Conservation (phyloP, 495 filamentous ascomycete genomes). For the Penicillium egyptiacum region DNA sequence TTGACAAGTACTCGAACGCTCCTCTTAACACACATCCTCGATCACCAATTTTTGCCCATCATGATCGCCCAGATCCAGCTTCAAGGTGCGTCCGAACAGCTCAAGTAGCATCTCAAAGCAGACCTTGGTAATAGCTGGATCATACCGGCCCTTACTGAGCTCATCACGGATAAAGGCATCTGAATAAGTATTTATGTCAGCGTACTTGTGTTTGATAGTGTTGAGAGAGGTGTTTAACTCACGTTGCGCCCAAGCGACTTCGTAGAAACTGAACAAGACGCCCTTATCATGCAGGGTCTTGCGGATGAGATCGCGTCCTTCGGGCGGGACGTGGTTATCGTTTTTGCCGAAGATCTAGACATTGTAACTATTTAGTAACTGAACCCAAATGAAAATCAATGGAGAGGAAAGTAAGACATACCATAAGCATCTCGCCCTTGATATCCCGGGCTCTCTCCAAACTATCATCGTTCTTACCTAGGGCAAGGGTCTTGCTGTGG, state of each 20-base stretch:
- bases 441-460: slow-evolving; percentile 67
- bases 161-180: slow-evolving; percentile 97
- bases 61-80: slow-evolving; percentile 68
- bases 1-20: not conserved
- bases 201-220: no score
- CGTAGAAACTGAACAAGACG: slow-evolving; percentile 78
- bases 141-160: slow-evolving; percentile 87
- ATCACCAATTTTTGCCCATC: slow-evolving; percentile 49
- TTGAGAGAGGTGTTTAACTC: slow-evolving; percentile 29
- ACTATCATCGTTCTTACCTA: slow-evolving; percentile 66
- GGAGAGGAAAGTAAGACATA: slow-evolving; percentile 29
- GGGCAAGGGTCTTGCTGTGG: slow-evolving; percentile 72
- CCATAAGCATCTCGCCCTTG: slow-evolving; percentile 73
- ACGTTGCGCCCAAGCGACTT: slow-evolving; percentile 89
- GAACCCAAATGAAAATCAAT: slow-evolving; percentile 4
- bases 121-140: slow-evolving; percentile 80
- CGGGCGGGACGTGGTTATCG: slow-evolving; percentile 86
- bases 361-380: not conserved
- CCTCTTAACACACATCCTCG: slow-evolving; percentile 57
- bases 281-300: slow-evolving; percentile 76
- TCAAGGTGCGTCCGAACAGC: slow-evolving; percentile 76
- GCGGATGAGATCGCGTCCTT: slow-evolving; percentile 82
- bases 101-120: slow-evolving; percentile 92
- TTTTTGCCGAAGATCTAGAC: slow-evolving; percentile 74
- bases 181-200: slow-evolving; percentile 17